A percentile compares a stretch with the other conserved stretches of the same genome.
These are phyloP conservation scores for Ceratobasidium sp. DNA, from an alignment of 1,284 basidiomycete genomes.

Conservation along the genomic window DNA sequence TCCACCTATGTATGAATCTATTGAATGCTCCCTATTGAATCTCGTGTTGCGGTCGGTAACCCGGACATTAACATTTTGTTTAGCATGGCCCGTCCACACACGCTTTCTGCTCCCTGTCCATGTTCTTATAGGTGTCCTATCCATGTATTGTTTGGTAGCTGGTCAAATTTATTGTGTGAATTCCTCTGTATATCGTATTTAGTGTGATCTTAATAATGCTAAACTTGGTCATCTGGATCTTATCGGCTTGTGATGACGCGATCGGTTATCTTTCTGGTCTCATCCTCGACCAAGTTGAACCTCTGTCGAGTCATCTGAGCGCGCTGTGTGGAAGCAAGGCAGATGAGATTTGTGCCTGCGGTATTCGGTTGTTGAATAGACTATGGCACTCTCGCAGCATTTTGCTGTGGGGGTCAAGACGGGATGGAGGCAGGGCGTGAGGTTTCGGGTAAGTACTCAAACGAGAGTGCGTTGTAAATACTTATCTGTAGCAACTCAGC, in stretches of 20 bases:
- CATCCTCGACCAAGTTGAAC: not conserved
- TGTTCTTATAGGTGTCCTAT: conserved; percentile 34
- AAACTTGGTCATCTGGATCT: conserved; percentile 5
- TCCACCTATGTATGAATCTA: conserved; percentile 22
- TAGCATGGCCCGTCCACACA: conserved; percentile 5
- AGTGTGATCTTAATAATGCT: conserved; percentile 4
- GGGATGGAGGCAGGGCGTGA: conserved; percentile 19
- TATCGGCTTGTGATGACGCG: not conserved
- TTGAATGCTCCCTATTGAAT: conserved; percentile 8
- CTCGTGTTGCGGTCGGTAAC: not conserved
- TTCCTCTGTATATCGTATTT: conserved; percentile 13
- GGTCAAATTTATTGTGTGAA: conserved; percentile 3
- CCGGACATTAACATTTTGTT: conserved; percentile 14
- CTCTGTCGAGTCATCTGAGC: too few relatives aligned
- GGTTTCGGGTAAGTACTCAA: conserved; percentile 5
- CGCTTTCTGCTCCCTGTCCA: not conserved
- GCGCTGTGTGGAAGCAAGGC: not conserved
- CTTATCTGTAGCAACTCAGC: not conserved
- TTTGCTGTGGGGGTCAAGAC: conserved; percentile 33
- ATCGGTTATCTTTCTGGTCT: conserved; percentile 27
- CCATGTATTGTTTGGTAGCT: conserved; percentile 16
- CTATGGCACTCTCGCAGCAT: conserved; percentile 31
- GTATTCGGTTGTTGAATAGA: not conserved
- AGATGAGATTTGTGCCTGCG: not conserved
- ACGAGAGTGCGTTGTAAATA: not conserved